Conservation (phyloP, 345 rosid genomes). For the Alliaria petiolata region DNA sequence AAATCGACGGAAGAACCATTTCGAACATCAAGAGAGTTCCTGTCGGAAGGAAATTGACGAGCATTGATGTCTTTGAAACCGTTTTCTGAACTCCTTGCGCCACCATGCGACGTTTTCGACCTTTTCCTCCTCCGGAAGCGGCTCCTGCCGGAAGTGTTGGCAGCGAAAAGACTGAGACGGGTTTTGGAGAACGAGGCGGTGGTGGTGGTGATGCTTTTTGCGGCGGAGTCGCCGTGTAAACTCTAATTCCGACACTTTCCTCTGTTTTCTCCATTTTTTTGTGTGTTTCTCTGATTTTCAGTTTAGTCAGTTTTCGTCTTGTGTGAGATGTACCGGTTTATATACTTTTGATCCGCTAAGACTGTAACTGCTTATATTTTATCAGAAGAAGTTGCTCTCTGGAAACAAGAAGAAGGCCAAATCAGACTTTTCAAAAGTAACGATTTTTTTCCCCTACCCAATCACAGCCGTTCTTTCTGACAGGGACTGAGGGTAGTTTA, state of each 20-base stretch:
- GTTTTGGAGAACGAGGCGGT: constrained; percentile 18
- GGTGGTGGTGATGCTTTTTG: constrained; percentile 29
- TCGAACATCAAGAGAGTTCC: constrained; percentile 81
- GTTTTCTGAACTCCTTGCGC: constrained; percentile 73
- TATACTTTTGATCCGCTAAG: background rate
- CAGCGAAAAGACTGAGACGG: constrained; percentile 16
- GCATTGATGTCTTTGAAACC: constrained; percentile 68
- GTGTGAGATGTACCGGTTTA: background rate
- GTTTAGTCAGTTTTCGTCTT: background rate
- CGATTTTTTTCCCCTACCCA: background rate
- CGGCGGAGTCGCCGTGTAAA: constrained; percentile 50
- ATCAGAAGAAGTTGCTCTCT: background rate
- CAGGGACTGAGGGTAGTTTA: constrained; percentile 6
- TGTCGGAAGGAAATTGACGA: constrained; percentile 66
- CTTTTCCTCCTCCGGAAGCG: constrained; percentile 24
- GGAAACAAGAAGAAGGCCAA: background rate
- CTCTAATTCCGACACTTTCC: constrained; percentile 50
- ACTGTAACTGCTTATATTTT: background rate
- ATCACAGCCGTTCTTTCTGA: constrained; percentile 1
- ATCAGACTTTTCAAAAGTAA: background rate
- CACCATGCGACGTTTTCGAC: constrained; percentile 49
- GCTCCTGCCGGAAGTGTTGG: constrained; percentile 26
- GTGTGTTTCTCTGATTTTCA: background rate
- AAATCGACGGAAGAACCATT: constrained; percentile 68
- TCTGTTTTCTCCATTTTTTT: constrained; percentile 51